Base-by-base conservation (phyloP, 2,329 filamentous ascomycete species). In the Lachnellula arida region DNA sequence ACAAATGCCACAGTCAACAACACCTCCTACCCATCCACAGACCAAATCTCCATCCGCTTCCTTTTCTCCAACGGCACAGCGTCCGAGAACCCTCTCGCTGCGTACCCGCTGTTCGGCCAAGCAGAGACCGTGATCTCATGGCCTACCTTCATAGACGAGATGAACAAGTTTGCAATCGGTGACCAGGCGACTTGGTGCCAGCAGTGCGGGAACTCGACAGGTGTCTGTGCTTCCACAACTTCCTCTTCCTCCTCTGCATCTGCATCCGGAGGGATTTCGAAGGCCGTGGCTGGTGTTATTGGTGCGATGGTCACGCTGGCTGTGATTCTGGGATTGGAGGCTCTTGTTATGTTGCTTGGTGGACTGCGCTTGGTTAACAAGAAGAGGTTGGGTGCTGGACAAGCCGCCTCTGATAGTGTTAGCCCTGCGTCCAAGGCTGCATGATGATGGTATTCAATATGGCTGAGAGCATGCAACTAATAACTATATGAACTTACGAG, bases 221-320 rank as follows among this genome's bases (percentile, higher is more conserved):
- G 85, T 2, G 73, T 76, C 23, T 94, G 90, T 68, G 83, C 84
- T 6, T 71, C 72, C 17, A 75, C 72, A 52, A 69, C 70, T 9
- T 62, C 70, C 12, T 57, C 65, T 4, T 57, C 67, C 32, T 22
- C n/a, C 8, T 63, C 65, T 46, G 62, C 60, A 32, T 25, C 12
- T 17, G 65, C 65, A 17, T 63, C 53, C 5, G 62, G 65, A 23
- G 66, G 67, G n/a, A 76, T 95, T 28, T 87, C 86, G 50, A 82
- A 78, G 39, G 79, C 82, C 5, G 84, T 92, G n/a, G 90, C 89
- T 0, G 90, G 91, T 51, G 89, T 93, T 5, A 91, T 95, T 66
- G 85, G 85, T 37, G 85, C 85, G 0, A 81, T 87, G 77, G 84
- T 88, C 17, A 87, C 85, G 1, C 69, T 88, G 40, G 84, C 76